phyloP scores from a whole-genome alignment of 305 asterid species.

The Solanum hybrid region DNA sequence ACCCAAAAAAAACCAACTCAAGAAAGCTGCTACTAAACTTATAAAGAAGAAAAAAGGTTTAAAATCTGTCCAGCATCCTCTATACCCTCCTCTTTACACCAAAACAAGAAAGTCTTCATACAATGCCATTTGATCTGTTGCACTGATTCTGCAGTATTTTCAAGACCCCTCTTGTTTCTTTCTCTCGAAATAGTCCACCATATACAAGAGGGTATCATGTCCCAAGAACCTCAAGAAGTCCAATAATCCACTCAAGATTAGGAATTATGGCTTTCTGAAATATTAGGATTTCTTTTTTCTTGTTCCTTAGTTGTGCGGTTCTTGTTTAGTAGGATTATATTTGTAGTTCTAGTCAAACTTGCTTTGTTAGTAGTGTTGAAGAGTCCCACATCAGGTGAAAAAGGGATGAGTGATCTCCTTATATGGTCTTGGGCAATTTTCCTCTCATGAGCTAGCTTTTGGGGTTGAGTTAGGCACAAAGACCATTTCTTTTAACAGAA shows the following conservation, averaged over 20 bases:
- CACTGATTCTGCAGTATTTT: neutral
- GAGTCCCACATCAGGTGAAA: neutral
- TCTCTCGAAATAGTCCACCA: neutral
- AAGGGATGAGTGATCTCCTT: neutral
- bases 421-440: neutral
- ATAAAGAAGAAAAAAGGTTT: neutral
- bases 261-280: neutral
- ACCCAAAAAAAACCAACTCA: neutral
- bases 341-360: neutral
- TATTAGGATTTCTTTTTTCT: neutral
- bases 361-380: neutral
- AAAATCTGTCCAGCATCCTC: neutral
- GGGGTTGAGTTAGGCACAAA: neutral
- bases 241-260: neutral
- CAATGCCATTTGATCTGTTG: neutral
- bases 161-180: neutral
- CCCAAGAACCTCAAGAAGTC: neutral
- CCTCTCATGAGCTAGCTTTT: neutral
- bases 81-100: neutral
- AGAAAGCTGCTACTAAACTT: neutral
- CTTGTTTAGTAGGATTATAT: neutral
- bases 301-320: neutral
- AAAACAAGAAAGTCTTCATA: neutral
- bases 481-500: neutral
- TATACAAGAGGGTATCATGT: neutral